Evolutionary conservation across 2,329 filamentous ascomycete genomes (phyloP).

Genomic region (Fusarium setosum): DNA sequence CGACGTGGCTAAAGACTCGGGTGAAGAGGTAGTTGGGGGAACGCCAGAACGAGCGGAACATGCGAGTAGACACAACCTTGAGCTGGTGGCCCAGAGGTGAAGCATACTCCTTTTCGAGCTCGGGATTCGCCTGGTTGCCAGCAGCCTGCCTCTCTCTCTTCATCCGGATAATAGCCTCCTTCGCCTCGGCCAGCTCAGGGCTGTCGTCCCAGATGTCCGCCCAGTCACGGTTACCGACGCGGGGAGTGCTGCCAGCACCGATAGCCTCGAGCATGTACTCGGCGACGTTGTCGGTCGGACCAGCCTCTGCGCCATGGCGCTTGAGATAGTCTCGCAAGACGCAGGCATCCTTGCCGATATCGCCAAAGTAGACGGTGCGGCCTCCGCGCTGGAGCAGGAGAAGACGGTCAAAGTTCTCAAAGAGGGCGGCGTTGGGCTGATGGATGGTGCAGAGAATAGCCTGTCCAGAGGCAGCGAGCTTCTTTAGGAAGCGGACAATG

Average conservation of each 20-base stretch:
- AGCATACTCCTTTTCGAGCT: conserved; percentile 80
- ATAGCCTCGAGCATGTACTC: conserved; percentile 92
- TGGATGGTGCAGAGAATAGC: conserved; percentile 93
- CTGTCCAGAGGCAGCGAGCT: conserved; percentile 82
- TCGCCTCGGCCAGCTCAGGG: conserved; percentile 74
- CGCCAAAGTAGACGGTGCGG: conserved; percentile 86
- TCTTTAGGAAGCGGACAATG: conserved; percentile 82
- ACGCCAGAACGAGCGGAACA: conserved; percentile 84
- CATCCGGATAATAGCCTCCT: conserved; percentile 74
- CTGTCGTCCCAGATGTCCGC: conserved; percentile 82
- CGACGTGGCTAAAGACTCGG: conserved; percentile 84
- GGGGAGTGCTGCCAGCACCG: conserved; percentile 78
- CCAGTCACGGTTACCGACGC: conserved; percentile 82
- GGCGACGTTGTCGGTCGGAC: conserved; percentile 67
- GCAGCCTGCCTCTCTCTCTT: conserved; percentile 67
- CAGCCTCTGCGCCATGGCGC: conserved; percentile 69
- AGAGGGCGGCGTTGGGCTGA: conserved; percentile 86
- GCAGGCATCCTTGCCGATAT: conserved; percentile 80
- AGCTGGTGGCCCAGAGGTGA: conserved; percentile 85
- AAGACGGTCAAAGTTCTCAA: conserved; percentile 88
- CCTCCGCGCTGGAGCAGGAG: conserved; percentile 83
- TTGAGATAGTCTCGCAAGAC: conserved; percentile 74
- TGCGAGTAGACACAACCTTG: conserved; percentile 77
- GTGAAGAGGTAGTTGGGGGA: conserved; percentile 92
- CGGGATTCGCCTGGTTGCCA: conserved; percentile 56